phyloP scores from a whole-genome alignment of 148 eudicot genomes.

The Persicaria tinctoria region DNA sequence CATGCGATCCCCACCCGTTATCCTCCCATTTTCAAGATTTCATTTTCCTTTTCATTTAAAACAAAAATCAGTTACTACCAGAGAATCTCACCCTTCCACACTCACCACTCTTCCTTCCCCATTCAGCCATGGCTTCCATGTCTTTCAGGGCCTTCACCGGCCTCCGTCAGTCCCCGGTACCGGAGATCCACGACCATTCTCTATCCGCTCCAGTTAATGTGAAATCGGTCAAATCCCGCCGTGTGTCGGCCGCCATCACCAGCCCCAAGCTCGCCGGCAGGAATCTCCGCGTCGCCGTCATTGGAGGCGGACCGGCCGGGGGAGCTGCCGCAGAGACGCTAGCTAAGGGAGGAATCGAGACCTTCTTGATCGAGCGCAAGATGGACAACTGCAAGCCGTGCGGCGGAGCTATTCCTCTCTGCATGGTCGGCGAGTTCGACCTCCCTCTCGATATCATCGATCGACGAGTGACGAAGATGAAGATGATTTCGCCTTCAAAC shows the following conservation, averaged over 20 bases:
- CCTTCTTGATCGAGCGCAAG: conserved; percentile 70
- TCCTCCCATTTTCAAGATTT: conserved; percentile 24
- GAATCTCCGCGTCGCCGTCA: conserved; percentile 77
- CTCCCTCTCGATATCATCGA: conserved; percentile 94
- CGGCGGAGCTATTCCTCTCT: conserved; percentile 93
- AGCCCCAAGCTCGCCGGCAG: conserved; percentile 73
- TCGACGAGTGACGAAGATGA: conserved; percentile 86
- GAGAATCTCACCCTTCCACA: conserved; percentile 7
- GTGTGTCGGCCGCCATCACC: conserved; percentile 19
- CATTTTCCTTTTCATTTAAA: not conserved
- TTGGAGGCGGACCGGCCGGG: conserved; percentile 96
- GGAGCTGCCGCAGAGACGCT: conserved; percentile 90
- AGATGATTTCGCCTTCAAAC: conserved; percentile 96
- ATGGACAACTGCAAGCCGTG: conserved; percentile 93
- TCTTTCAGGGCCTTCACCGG: conserved; percentile 80
- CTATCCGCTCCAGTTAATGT: conserved; percentile 1
- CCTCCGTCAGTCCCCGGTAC: conserved; percentile 48
- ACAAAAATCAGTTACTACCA: not conserved
- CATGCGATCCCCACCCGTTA: conserved; percentile 41
- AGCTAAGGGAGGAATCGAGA: conserved; percentile 83
- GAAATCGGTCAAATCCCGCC: conserved; percentile 14
- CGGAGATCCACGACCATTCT: conserved; percentile 23
- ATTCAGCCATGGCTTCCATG: conserved; percentile 53
- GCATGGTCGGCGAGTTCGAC: conserved; percentile 90
- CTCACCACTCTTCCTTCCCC: conserved; percentile 1